phyloP scores from a whole-genome alignment of 2,329 filamentous ascomycete genomes.

The Lecanicillium sp. region DNA sequence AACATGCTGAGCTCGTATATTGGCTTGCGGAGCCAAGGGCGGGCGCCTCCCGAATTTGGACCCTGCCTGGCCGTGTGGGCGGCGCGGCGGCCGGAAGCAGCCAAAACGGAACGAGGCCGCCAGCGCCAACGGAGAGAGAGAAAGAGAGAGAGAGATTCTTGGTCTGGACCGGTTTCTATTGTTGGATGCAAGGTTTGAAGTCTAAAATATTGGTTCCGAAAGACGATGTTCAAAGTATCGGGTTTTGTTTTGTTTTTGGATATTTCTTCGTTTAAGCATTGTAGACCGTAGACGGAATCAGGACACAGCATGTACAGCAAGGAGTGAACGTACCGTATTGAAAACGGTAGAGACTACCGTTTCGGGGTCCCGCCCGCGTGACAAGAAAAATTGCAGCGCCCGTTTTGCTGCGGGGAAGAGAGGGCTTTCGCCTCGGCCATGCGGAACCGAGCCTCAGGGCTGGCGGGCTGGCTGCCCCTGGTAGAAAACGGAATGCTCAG shows the following conservation, averaged over 20 bases:
- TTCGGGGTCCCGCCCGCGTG: conserved; percentile 3
- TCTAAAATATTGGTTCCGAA: too few relatives aligned
- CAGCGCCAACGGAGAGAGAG: not conserved
- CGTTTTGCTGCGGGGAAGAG: conserved; percentile 1
- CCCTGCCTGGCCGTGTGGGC: too few relatives aligned
- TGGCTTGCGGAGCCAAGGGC: not conserved
- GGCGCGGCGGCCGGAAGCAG: not conserved
- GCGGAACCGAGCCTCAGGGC: not conserved
- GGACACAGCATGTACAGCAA: not conserved
- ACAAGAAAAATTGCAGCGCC: not conserved
- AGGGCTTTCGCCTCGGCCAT: conserved; percentile 3
- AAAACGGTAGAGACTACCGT: conserved; percentile 9
- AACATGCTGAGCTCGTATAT: conserved; percentile 10
- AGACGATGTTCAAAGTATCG: not conserved
- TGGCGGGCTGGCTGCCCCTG: too few relatives aligned
- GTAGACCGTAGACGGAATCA: not conserved
- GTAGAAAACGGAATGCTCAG: conserved; percentile 9
- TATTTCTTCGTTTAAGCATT: not conserved
- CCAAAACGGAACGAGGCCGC: conserved; percentile 7
- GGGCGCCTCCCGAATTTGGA: conserved; percentile 8
- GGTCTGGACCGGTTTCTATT: not conserved
- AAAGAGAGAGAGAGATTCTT: not conserved
- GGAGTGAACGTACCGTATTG: too few relatives aligned
- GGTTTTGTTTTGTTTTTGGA: not conserved
- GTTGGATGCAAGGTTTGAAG: not conserved